A percentile compares a stretch with the other conserved stretches of the same genome.
Evolutionary conservation across 306 rosid genomes (phyloP).

Genomic region (Sphenostylis stenocarpa): DNA sequence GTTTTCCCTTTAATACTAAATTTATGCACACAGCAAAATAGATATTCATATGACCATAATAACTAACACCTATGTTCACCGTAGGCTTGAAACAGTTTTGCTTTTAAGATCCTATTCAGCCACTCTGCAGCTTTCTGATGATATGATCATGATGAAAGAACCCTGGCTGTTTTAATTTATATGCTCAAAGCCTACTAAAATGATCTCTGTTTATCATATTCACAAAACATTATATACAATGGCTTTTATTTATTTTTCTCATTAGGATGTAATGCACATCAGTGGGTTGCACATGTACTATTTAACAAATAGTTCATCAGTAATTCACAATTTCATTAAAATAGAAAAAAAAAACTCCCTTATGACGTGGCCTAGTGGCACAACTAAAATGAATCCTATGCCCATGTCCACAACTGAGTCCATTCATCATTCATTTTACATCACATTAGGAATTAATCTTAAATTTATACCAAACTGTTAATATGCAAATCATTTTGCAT

Average conservation of each 20-base stretch:
- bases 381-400: neutral
- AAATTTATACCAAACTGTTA: neutral
- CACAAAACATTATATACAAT: neutral
- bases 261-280: neutral
- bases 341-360: neutral
- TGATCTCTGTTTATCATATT: neutral
- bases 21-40: too few relatives aligned
- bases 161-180: neutral
- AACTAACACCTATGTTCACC: neutral
- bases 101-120: neutral
- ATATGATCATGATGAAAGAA: neutral
- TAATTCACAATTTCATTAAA: neutral
- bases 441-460: neutral
- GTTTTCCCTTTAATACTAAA: too few relatives aligned
- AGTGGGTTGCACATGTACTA: neutral
- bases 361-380: neutral
- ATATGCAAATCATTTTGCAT: neutral
- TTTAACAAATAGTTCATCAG: neutral
- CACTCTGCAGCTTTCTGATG: neutral
- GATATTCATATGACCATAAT: neutral
- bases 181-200: constrained; percentile 1
- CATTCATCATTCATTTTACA: neutral
- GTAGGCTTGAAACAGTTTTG: neutral
- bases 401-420: neutral
- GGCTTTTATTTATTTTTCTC: neutral